Evolutionary conservation across 1,139 yeast species (phyloP), one percentile per base, ranked within the genome.

Genomic region (Geotrichum carabidarum): DNA sequence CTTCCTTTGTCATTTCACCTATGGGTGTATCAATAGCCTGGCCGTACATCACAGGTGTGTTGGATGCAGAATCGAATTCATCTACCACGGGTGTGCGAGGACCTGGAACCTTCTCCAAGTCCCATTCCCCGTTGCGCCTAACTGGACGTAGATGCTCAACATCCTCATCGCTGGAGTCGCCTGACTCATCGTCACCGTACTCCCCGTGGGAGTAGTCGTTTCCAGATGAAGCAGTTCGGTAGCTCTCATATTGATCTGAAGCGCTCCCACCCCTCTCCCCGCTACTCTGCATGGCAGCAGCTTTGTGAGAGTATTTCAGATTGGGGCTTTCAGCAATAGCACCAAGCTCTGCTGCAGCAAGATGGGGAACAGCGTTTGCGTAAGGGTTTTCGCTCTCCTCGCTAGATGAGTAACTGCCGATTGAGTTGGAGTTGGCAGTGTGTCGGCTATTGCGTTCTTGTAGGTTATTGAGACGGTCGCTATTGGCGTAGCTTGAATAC

Each of bases 221-320:
- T 7, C 64, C 65, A 14, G 63, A 60, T 15, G 60, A 58, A 8
- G 65, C 64, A 34, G 65, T 62, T 34, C 63, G 50, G 47, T 60
- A 62, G 11, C 22, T 46, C 12, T 51, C 57, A 40, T 17, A 15
- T 34, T 22, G 42, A 35, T 30, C 12, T 37, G 8, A 12, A 5
- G 44, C 17, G 11, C 34, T 14, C 2, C 14, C 34, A 8, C 9
- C 17, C 4, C 34, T 14, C 2, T 3, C 34, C 2, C 9, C 15
- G 40, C 40, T 4, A 17, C 40, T 8, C 14, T 8, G 14, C 44
- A n/a, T 27, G 15, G 15, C 44, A 8, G 12, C 32, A 7, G 34
- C 34, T 8, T 11, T 8, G 14, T 27, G 44, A 8, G 32, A 4
- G 2, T 35, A 15, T 9, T 22, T 8, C 34, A n/a, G 22, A n/a